phyloP scores from a whole-genome alignment of 495 filamentous ascomycete genomes.

The Penicillium arizonense region DNA sequence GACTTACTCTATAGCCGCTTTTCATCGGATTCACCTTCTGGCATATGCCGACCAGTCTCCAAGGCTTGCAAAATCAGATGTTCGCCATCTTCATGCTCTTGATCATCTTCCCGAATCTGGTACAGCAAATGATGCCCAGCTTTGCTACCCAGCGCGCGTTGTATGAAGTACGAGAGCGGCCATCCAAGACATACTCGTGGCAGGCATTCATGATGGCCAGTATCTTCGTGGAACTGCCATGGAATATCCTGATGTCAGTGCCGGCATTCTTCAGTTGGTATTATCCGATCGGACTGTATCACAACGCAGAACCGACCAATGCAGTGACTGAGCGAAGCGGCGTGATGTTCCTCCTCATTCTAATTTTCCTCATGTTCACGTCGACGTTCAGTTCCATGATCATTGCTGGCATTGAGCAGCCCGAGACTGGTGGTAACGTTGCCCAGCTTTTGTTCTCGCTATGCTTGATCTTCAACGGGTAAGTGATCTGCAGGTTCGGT shows the following conservation, averaged over 20 bases:
- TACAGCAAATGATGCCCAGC: constrained; percentile 83
- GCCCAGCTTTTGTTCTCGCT: constrained; percentile 66
- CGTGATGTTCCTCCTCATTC: constrained; percentile 62
- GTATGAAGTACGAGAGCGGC: constrained; percentile 84
- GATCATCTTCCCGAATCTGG: constrained; percentile 71
- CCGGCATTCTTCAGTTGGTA: constrained; percentile 76
- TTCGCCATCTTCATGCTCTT: constrained; percentile 84
- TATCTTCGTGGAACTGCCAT: constrained; percentile 73
- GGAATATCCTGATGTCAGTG: constrained; percentile 68
- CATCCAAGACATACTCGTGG: constrained; percentile 81
- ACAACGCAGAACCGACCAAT: constrained; percentile 61
- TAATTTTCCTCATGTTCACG: constrained; percentile 48
- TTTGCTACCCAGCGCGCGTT: constrained; percentile 75
- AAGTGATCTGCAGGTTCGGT: constrained; percentile 8
- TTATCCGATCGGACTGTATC: constrained; percentile 75
- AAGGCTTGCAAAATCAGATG: constrained; percentile 86
- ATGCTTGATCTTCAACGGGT: constrained; percentile 66
- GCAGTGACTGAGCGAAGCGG: constrained; percentile 57
- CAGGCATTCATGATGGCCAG: constrained; percentile 78
- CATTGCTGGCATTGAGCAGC: constrained; percentile 64
- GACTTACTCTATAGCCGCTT: constrained; percentile 48
- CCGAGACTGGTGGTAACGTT: constrained; percentile 64
- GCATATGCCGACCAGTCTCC: constrained; percentile 62
- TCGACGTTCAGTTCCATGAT: constrained; percentile 58
- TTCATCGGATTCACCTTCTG: constrained; percentile 92